These are phyloP conservation scores for Fusarium xylarioides DNA, from an alignment of 2,329 filamentous ascomycete genomes.

Conservation along the genomic window DNA sequence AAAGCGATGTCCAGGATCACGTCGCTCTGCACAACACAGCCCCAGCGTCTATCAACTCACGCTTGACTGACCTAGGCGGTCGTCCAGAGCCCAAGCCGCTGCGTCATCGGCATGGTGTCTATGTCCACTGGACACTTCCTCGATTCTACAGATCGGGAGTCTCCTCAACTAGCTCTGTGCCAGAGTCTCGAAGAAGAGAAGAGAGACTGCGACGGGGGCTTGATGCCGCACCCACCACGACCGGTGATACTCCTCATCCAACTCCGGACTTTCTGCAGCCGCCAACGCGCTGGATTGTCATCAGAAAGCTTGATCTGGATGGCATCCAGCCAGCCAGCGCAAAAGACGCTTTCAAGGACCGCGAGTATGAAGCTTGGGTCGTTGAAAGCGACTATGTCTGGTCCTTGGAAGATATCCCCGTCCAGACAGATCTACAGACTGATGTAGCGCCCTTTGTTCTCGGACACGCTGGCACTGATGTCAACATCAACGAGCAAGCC, in stretches of 20 bases:
- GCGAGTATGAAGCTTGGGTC: conserved; percentile 45
- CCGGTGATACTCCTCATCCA: not conserved
- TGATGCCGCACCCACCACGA: not conserved
- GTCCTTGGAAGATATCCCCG: conserved; percentile 45
- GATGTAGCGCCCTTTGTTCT: conserved; percentile 53
- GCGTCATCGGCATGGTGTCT: conserved; percentile 49
- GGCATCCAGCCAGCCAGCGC: conserved; percentile 11
- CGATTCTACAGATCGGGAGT: conserved; percentile 48
- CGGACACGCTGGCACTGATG: conserved; percentile 6
- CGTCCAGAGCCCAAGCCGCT: not conserved
- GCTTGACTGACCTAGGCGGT: conserved; percentile 49
- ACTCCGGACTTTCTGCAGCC: conserved; percentile 29
- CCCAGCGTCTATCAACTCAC: conserved; percentile 46
- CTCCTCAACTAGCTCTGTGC: not conserved
- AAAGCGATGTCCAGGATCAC: conserved; percentile 50
- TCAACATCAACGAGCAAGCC: conserved; percentile 49
- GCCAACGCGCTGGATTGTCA: conserved; percentile 51
- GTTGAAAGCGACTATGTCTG: conserved; percentile 51
- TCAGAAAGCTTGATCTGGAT: conserved; percentile 43
- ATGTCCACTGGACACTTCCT: conserved; percentile 55
- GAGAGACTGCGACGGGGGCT: conserved; percentile 9
- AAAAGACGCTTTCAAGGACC: not conserved
- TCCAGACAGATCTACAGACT: conserved; percentile 48
- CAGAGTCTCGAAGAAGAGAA: not conserved
- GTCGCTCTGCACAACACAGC: conserved; percentile 50